Conservation (phyloP, 176 grass and related monocot species). For the Puya raimondii region DNA sequence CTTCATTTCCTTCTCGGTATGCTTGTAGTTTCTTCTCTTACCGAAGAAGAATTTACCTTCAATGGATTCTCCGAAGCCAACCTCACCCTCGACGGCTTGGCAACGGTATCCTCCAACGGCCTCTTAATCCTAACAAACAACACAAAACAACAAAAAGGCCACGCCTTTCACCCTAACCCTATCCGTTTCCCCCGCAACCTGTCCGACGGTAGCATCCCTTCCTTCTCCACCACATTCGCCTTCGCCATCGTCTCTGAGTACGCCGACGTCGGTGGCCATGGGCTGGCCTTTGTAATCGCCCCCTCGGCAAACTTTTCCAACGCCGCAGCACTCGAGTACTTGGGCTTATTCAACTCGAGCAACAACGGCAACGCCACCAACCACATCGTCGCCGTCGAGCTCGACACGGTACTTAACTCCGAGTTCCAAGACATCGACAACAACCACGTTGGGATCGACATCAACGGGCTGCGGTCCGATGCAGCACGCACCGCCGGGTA, state of each 20-base stretch:
- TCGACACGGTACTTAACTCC: slow-evolving; percentile 19
- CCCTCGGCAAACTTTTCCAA: neutral
- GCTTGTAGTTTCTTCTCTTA: neutral
- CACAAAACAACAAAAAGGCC: slow-evolving; percentile 3
- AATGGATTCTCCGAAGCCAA: slow-evolving; percentile 20
- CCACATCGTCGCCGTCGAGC: slow-evolving; percentile 24
- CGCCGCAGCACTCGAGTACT: slow-evolving; percentile 3
- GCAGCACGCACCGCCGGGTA: neutral
- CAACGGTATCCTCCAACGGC: neutral
- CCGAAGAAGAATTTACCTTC: slow-evolving; percentile 9
- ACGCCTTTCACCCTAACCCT: slow-evolving; percentile 18
- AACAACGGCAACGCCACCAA: neutral
- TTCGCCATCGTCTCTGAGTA: slow-evolving; percentile 24
- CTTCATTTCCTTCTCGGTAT: neutral
- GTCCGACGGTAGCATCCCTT: slow-evolving; percentile 3
- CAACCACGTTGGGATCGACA: slow-evolving; percentile 41
- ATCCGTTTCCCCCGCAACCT: slow-evolving; percentile 3
- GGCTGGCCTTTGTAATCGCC: slow-evolving; percentile 24
- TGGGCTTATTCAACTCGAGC: slow-evolving; percentile 23
- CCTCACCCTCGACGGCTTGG: slow-evolving; percentile 13
- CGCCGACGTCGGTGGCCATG: slow-evolving; percentile 2
- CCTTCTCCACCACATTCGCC: slow-evolving; percentile 27
- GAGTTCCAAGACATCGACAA: slow-evolving; percentile 22
- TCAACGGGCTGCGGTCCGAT: slow-evolving; percentile 11
- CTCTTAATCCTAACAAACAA: slow-evolving; percentile 33